Evolutionary conservation across 306 rosid species (phyloP), one percentile per base, ranked within the genome.

Genomic region (Trifolium subterraneum): DNA sequence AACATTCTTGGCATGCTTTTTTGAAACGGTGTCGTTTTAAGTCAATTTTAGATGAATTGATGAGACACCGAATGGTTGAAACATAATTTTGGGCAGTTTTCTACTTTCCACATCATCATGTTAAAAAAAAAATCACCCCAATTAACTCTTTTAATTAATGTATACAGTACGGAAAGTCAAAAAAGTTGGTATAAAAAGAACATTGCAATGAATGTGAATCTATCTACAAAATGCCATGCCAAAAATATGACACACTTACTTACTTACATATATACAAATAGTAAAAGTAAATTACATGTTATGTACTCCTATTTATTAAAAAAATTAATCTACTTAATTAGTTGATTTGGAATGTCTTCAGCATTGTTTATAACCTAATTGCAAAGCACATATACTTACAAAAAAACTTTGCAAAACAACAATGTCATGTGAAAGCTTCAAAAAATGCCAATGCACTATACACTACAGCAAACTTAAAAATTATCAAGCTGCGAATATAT

Each of bases 161-260:
- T 19, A 18, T 13, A 52, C 22, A 4, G 66, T 54, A 54, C 63
- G 48, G 75, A 39, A 71, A 20, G 75, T 54, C 16, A 68, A 48
- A 68, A 50, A 70, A 70, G 74, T 70, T 70, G 52, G 72, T 15
- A 4, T 8, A n/a, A 2, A 14, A 59, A 35, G 64, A 58, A 23
- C 36, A 22, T 25, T 27, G 58, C 29, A 41, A 15, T 12, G 27
- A 44, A 60, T 27, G 5, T 44, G 45, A 44, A 50, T 70, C 14
- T 31, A 51, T 12, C 14, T 16, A 51, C 8, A 54, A 2, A 18
- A 27, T 12, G n/a, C 50, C 8, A 14, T 59, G 8, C 36, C 25
- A 60, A 76, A 31, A 19, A 16, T 9, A 23, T 5, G 23, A 13
- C 14, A 27, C 23, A 45, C 16, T 59, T 8, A 42, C 19, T 29